Evolutionary conservation across 768 basidiomycete species (phyloP), one percentile per base, ranked within the genome.

Genomic region (Boletus sp.): DNA sequence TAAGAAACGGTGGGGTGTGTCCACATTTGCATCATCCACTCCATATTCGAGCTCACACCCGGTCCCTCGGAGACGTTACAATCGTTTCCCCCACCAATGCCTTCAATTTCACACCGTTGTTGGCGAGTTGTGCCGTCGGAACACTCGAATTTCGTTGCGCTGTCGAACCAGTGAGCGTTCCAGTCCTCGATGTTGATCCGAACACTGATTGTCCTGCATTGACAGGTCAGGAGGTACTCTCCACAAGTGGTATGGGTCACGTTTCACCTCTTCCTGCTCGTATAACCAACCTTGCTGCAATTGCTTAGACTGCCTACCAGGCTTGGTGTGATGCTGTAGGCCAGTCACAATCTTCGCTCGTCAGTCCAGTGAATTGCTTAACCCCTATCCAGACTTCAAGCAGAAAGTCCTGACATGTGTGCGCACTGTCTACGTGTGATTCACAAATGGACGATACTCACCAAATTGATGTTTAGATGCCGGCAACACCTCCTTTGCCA

Each of bases 91-190:
- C 88, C 0, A 84, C 75, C 34, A 71, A 74, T 19, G 62, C 71
- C 35, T 74, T 74, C 65, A 74, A 74, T 42, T 76, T 70, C 32
- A 72, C 75, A 35, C 80, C 81, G 2, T 63, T 83, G 17, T 66
- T 83, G 6, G 80, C 82, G 0, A 68, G 75, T 39, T 77, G 87
- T 54, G 81, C 89, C 4, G 89, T 92, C 25, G 93, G 93, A 3
- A 93, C 92, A 7, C 74, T 95, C 44, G 90, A 93, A 59, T 91
- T 87, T 64, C 75, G 90, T 25, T 85, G 86, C 62, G 86, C 89
- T 0, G 75, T 92, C 33, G 92, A 94, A 69, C 83, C 90, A 1
- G 90, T 91, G 47, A 61, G 86, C 54, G 45, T 38, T 58, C 29
- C 19, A 38, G 37, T 45, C 25, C 17, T 33, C 34, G 14, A 25